Evolutionary conservation across 352 stramenopile genomes (phyloP).

Genomic region (Phytophthora agathidicida): DNA sequence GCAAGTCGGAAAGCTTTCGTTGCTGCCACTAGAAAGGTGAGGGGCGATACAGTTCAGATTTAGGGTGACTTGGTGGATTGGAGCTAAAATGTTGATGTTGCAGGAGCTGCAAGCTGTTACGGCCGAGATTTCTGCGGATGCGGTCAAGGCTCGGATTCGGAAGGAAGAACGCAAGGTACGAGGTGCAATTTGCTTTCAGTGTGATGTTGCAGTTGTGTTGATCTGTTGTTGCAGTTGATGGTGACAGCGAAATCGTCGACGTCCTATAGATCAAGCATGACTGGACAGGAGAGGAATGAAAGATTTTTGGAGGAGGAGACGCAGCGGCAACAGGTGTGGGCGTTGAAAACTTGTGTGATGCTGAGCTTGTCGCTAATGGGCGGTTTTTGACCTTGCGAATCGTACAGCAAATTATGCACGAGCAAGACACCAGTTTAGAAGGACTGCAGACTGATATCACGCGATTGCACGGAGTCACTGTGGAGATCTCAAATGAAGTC

Average conservation of each 20-base stretch:
- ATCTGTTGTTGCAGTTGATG: constrained; percentile 38
- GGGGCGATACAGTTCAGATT: no score
- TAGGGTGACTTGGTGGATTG: not conserved
- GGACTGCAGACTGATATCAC: constrained; percentile 60
- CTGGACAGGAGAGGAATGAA: constrained; percentile 48
- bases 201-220: not conserved
- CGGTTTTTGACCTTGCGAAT: not conserved
- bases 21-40: constrained; percentile 56
- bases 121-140: constrained; percentile 62
- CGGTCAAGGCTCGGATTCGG: constrained; percentile 57
- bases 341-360: not conserved
- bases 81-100: not conserved
- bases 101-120: constrained; percentile 57
- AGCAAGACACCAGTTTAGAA: constrained; percentile 72
- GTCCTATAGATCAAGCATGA: constrained; percentile 17
- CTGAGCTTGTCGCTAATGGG: not conserved
- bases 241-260: constrained; percentile 34
- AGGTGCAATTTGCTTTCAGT: not conserved
- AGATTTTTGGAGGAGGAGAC: constrained; percentile 65
- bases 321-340: constrained; percentile 53
- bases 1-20: constrained; percentile 76
- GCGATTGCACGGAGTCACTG: constrained; percentile 64
- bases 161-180: constrained; percentile 72
- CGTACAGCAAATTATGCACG: constrained; percentile 65
- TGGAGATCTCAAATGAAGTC: constrained; percentile 77